phyloP scores from a whole-genome alignment of 2,329 filamentous ascomycete genomes.

The Fusarium oligoseptatum region DNA sequence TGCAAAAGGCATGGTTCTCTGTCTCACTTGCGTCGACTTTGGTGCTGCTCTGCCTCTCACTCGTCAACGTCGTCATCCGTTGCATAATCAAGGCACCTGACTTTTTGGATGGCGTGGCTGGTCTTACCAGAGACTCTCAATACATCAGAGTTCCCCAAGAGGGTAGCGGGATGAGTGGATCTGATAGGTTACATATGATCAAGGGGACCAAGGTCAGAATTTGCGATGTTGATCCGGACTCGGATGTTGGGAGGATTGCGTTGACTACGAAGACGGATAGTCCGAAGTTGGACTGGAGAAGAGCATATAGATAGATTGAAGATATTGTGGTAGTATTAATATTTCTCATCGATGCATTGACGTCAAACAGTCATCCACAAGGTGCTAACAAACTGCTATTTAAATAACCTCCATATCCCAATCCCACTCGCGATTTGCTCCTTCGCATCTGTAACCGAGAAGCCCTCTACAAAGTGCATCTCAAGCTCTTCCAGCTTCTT shows the following conservation, averaged over 20 bases:
- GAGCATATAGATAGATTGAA: too few relatives aligned
- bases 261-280: background rate
- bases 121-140: constrained; percentile 11
- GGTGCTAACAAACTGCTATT: too few relatives aligned
- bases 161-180: constrained; percentile 12
- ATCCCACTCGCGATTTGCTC: too few relatives aligned
- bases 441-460: too few relatives aligned
- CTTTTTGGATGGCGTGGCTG: constrained; percentile 15
- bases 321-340: too few relatives aligned
- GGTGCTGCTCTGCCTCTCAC: background rate
- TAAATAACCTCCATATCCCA: too few relatives aligned
- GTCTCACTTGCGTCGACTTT: background rate
- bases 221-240: constrained; percentile 5
- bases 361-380: too few relatives aligned
- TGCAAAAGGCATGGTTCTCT: constrained; percentile 11
- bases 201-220: background rate
- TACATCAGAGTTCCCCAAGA: background rate
- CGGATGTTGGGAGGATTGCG: constrained; percentile 8
- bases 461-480: too few relatives aligned
- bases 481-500: too few relatives aligned
- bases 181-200: constrained; percentile 5
- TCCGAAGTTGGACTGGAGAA: too few relatives aligned
- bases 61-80: constrained; percentile 1
- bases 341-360: too few relatives aligned
- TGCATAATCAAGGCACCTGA: constrained; percentile 13